A percentile compares a stretch with the other conserved stretches of the same genome.
phyloP scores from a whole-genome alignment of 2,329 filamentous ascomycete species.

The Verticillium klebahnii region DNA sequence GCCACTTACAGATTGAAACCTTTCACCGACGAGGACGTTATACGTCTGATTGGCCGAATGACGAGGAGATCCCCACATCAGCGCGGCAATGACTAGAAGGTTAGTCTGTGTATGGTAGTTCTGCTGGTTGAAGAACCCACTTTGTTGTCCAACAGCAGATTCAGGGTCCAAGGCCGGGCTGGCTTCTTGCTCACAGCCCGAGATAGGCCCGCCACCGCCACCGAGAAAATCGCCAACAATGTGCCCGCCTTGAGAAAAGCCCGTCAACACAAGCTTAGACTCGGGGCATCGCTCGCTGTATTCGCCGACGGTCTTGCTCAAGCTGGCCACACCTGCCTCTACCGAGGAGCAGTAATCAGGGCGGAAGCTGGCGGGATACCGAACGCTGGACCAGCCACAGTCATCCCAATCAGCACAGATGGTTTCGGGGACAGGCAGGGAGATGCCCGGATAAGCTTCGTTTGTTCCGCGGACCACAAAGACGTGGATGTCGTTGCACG shows the following conservation, averaged over 20 bases:
- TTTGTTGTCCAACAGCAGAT: no score
- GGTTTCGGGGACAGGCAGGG: conserved; percentile 19
- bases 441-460: conserved; percentile 24
- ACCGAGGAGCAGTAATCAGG: conserved; percentile 30
- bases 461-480: conserved; percentile 23
- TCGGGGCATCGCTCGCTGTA: conserved; percentile 35
- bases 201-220: conserved; percentile 27
- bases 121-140: conserved; percentile 15
- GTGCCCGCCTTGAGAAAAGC: conserved; percentile 35
- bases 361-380: conserved; percentile 22
- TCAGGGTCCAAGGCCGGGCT: conserved; percentile 16
- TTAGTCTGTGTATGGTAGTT: background rate
- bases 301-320: conserved; percentile 29
- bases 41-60: conserved; percentile 28
- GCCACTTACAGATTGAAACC: conserved; percentile 4
- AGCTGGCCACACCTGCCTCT: conserved; percentile 27
- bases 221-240: conserved; percentile 31
- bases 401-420: conserved; percentile 20
- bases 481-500: conserved; percentile 22
- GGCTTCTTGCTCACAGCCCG: conserved; percentile 20
- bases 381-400: conserved; percentile 28
- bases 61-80: conserved; percentile 27
- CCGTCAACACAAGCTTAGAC: conserved; percentile 33
- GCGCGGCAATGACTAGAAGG: conserved; percentile 23
- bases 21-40: conserved; percentile 22